Conservation (phyloP, 331 rosid genomes). For the Quercus phellos region DNA sequence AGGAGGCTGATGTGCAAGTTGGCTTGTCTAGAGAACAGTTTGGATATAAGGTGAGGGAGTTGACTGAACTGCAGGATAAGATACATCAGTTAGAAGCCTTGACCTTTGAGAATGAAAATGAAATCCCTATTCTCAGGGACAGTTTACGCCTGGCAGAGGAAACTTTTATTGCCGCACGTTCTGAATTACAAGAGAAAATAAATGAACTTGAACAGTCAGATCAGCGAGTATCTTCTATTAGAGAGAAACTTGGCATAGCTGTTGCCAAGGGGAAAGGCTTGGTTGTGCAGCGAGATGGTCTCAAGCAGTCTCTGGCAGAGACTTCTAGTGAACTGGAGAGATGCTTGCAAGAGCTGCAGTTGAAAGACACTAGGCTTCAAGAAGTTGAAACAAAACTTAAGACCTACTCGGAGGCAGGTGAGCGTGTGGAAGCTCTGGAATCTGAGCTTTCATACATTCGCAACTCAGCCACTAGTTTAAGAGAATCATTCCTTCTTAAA, state of each 20-base stretch:
- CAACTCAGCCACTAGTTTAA: conserved; percentile 86
- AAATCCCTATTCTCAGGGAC: conserved; percentile 64
- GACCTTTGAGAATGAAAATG: conserved; percentile 61
- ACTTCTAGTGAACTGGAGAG: conserved; percentile 76
- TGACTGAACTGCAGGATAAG: conserved; percentile 58
- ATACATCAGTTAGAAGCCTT: conserved; percentile 39
- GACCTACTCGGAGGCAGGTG: conserved; percentile 87
- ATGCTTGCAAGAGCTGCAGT: conserved; percentile 70
- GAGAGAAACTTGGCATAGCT: conserved; percentile 96
- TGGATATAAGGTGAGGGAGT: conserved; percentile 43
- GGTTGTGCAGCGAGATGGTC: conserved; percentile 88
- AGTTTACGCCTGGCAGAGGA: conserved; percentile 65
- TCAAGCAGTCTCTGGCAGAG: conserved; percentile 74
- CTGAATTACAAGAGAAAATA: conserved; percentile 54
- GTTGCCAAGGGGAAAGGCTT: conserved; percentile 95
- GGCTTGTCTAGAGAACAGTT: conserved; percentile 43
- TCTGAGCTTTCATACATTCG: conserved; percentile 98
- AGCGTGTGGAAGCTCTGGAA: conserved; percentile 91
- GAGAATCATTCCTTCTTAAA: conserved; percentile 97
- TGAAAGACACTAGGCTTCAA: conserved; percentile 63
- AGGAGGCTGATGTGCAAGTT: conserved; percentile 52
- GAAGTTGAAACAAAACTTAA: conserved; percentile 80
- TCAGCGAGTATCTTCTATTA: conserved; percentile 69
- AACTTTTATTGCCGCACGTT: conserved; percentile 44
- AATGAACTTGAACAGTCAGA: conserved; percentile 81